Conservation (phyloP, 495 filamentous ascomycete species). For the Astrothelium subdiscretum region DNA sequence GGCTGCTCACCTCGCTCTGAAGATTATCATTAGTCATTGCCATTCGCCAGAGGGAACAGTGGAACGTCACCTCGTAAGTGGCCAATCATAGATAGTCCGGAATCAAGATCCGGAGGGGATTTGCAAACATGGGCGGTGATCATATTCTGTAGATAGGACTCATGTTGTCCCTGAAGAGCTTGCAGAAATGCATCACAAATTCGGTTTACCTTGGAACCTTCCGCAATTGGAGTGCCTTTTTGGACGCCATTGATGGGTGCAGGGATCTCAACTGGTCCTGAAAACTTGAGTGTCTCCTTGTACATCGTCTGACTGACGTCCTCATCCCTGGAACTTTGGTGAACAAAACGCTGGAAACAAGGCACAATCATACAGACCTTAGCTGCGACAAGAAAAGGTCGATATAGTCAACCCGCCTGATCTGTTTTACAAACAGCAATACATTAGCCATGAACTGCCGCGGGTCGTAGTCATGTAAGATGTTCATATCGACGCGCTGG, state of each 20-base stretch:
- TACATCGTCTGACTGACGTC: conserved; percentile 93
- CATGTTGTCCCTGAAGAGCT: conserved; percentile 47
- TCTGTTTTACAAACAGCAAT: conserved; percentile 68
- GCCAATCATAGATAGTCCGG: conserved; percentile 43
- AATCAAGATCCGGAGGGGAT: conserved; percentile 74
- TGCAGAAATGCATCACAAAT: conserved; percentile 80
- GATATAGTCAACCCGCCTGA: conserved; percentile 72
- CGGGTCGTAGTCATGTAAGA: conserved; percentile 86
- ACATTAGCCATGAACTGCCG: conserved; percentile 70
- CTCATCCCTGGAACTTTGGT: conserved; percentile 55
- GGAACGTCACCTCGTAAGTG: background rate
- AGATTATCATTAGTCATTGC: background rate
- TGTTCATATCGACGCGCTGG: conserved; percentile 95
- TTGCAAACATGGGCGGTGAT: conserved; percentile 94
- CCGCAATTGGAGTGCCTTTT: background rate
- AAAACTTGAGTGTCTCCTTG: conserved; percentile 52
- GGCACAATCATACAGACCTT: conserved; percentile 43
- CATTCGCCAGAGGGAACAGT: background rate
- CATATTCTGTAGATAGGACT: conserved; percentile 75
- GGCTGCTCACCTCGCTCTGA: conserved; percentile 49
- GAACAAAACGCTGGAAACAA: background rate
- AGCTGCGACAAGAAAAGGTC: conserved; percentile 79
- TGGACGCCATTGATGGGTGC: conserved; percentile 2
- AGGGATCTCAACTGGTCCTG: background rate
- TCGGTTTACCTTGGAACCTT: conserved; percentile 59